Evolutionary conservation across 108 stramenopile genomes (phyloP), one percentile per base, ranked within the genome.

Genomic region (Craspedostauros australis): DNA sequence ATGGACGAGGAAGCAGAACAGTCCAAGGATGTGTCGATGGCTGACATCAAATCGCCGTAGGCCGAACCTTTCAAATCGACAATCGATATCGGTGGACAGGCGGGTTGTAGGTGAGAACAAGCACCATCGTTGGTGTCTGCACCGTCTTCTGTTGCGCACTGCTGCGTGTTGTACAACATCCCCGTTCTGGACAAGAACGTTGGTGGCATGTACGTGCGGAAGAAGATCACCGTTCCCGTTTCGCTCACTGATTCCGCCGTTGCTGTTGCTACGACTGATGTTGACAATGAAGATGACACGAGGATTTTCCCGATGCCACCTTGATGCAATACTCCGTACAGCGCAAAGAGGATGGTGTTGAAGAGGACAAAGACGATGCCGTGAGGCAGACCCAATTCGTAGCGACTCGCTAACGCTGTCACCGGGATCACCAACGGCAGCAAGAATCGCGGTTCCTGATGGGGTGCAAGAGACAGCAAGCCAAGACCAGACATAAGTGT

Each of bases 401-500:
- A 19, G 19, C 34, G 11, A 36, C 34, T 11, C 34, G 9, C 34
- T 9, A 27, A 18, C 28, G 40, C 49, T 29, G 48, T 27, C 12
- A 43, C 44, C 24, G 83, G 83, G 16, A 83, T 60, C 6, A 82
- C 5, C 30, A 74, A 48, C 8, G 87, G 87, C 7, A 84, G 46
- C 26, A 88, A 50, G 42, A 88, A 88, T 54, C 87, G 72, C 11
- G 87, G 87, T 64, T 88, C 87, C 67, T 88, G 87, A 47, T 88
- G 87, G 5, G 87, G 87, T 9, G 87, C 83, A 53, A 62, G 63
- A 2, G 87, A 88, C 6, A 88, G 57, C 2, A 78, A 49, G 18
- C 64, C 39, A 2, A 88, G 57, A 18, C 81, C 81, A 32, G 49
- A 60, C 7, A 77, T 5, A 24, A 88, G 52, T 4, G 50, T 60